phyloP scores from a whole-genome alignment of 2,329 filamentous ascomycete species.

The Malbranchea zuffiana region DNA sequence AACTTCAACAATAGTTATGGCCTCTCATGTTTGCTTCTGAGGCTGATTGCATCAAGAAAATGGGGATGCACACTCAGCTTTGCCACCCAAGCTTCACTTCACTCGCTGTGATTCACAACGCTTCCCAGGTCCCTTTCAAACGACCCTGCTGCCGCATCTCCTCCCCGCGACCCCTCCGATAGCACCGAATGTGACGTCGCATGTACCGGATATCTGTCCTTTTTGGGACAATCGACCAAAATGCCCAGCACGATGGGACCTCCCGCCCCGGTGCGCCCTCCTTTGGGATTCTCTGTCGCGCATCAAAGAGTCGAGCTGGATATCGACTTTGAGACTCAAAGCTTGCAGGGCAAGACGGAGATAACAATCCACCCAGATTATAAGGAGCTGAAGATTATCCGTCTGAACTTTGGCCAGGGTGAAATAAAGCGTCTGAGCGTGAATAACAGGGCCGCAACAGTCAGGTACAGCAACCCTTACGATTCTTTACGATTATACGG shows the following conservation, averaged over 20 bases:
- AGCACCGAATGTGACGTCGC: too few relatives aligned
- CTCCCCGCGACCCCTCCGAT: too few relatives aligned
- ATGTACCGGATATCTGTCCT: constrained; percentile 1
- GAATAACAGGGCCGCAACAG: constrained; percentile 31
- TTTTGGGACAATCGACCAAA: neutral
- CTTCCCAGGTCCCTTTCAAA: too few relatives aligned
- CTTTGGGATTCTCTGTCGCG: constrained; percentile 48
- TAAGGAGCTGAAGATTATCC: constrained; percentile 44
- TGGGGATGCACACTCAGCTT: too few relatives aligned
- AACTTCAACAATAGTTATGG: too few relatives aligned
- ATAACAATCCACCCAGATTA: constrained; percentile 62
- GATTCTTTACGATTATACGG: constrained; percentile 44
- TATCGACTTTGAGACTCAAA: constrained; percentile 68
- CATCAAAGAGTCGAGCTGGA: constrained; percentile 85
- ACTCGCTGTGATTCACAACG: too few relatives aligned
- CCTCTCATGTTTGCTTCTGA: too few relatives aligned
- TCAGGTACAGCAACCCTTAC: constrained; percentile 34
- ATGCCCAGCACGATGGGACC: constrained; percentile 8
- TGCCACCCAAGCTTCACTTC: too few relatives aligned
- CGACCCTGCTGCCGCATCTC: too few relatives aligned
- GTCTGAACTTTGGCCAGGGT: constrained; percentile 54
- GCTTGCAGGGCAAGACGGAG: constrained; percentile 66
- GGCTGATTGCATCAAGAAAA: too few relatives aligned
- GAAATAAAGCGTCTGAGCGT: constrained; percentile 43
- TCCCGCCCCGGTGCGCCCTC: constrained; percentile 9